These are phyloP conservation scores for Coniochaeta pulveracea DNA, from an alignment of 2,329 filamentous ascomycete species.

Conservation along the genomic window DNA sequence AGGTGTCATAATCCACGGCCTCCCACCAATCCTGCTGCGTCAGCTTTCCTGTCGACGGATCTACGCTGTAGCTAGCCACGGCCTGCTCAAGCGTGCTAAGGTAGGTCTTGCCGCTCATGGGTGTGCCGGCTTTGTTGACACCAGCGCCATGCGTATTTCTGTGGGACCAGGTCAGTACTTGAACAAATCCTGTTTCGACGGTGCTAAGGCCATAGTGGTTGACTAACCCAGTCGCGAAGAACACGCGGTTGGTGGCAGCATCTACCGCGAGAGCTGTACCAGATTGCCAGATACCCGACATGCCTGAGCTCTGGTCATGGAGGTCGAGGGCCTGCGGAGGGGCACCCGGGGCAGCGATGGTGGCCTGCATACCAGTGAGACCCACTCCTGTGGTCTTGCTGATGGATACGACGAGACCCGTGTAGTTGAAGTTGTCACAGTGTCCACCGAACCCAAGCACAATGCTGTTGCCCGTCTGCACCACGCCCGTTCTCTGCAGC, in stretches of 20 bases:
- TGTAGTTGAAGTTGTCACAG: constrained; percentile 45
- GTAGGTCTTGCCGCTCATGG: constrained; percentile 6
- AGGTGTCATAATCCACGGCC: constrained; percentile 25
- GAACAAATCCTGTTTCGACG: too few species aligned
- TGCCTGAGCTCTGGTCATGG: constrained; percentile 5
- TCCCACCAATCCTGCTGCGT: constrained; percentile 25
- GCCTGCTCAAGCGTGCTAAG: constrained; percentile 8
- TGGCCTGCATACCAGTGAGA: constrained; percentile 7
- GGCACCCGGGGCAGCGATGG: constrained; percentile 7
- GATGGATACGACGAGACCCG: constrained; percentile 37
- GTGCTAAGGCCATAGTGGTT: too few species aligned
- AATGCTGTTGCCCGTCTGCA: constrained; percentile 31
- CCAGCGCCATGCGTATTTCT: too few species aligned
- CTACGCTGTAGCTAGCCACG: constrained; percentile 6
- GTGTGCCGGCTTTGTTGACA: constrained; percentile 4
- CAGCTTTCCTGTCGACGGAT: constrained; percentile 8
- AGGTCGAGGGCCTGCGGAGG: constrained; percentile 8
- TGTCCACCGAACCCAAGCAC: constrained; percentile 44
- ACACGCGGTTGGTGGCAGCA: constrained; percentile 7
- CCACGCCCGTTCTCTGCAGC: constrained; percentile 36
- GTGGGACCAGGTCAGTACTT: too few species aligned
- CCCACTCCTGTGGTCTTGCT: constrained; percentile 25
- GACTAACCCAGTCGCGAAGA: constrained; percentile 9
- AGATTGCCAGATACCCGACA: constrained; percentile 9
- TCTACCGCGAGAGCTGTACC: constrained; percentile 6